A percentile compares a stretch with the other conserved stretches of the same genome.
These are phyloP conservation scores for Pythium periplocum DNA, from an alignment of 352 stramenopile genomes.

Conservation along the genomic window DNA sequence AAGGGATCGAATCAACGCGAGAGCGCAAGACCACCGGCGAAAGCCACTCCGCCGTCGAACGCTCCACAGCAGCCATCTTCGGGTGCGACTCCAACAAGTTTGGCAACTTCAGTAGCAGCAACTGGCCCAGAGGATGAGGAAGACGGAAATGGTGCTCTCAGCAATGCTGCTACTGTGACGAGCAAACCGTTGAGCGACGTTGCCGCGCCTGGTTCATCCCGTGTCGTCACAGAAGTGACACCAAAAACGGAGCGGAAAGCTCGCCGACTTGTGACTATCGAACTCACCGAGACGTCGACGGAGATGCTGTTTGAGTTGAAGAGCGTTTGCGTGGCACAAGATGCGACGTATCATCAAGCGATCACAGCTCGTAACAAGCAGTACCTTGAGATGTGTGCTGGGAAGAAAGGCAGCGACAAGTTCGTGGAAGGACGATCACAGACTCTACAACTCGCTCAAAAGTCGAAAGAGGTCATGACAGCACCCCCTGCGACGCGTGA, in stretches of 20 bases:
- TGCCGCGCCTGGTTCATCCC: too few relatives aligned
- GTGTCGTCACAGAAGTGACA: background rate
- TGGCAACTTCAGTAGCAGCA: too few relatives aligned
- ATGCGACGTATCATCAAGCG: constrained; percentile 35
- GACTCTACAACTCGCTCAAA: constrained; percentile 71
- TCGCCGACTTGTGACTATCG: constrained; percentile 38
- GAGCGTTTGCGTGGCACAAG: constrained; percentile 62
- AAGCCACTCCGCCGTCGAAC: too few relatives aligned
- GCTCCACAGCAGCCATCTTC: too few relatives aligned
- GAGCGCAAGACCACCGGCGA: background rate
- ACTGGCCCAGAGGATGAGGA: too few relatives aligned
- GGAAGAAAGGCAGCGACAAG: constrained; percentile 78
- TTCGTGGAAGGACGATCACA: constrained; percentile 59
- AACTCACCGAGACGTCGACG: constrained; percentile 52
- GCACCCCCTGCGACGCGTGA: constrained; percentile 68
- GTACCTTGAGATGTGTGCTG: constrained; percentile 54
- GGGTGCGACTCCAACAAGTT: too few relatives aligned
- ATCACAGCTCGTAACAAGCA: constrained; percentile 53
- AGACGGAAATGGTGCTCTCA: too few relatives aligned
- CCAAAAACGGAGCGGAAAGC: constrained; percentile 1
- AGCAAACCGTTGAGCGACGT: too few relatives aligned
- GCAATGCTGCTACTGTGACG: too few relatives aligned
- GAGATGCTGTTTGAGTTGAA: constrained; percentile 58
- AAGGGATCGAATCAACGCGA: background rate
- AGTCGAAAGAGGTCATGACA: constrained; percentile 82